Evolutionary conservation across 495 filamentous ascomycete genomes (phyloP).

Genomic region (Filosporella fistucella): DNA sequence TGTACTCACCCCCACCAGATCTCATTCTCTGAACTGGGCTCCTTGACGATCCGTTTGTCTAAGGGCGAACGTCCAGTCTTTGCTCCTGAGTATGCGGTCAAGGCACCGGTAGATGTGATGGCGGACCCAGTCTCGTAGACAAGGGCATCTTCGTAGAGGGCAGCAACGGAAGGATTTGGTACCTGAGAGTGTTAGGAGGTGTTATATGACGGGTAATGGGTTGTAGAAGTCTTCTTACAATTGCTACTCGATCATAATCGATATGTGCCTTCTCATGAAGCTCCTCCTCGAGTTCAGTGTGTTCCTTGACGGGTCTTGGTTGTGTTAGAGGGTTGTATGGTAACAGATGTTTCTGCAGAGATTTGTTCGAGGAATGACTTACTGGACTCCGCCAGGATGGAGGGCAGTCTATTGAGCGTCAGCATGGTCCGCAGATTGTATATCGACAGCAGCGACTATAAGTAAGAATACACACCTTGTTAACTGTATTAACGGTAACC

Average conservation of each 20-base stretch:
- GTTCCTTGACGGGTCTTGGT: constrained; percentile 70
- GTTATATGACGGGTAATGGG: constrained; percentile 51
- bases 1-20: constrained; percentile 76
- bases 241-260: constrained; percentile 97
- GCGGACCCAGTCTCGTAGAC: constrained; percentile 98
- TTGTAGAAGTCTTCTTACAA: constrained; percentile 54
- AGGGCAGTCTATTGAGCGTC: constrained; percentile 9
- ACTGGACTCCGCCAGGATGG: constrained; percentile 90
- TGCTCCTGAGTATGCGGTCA: constrained; percentile 95
- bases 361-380: constrained; percentile 36
- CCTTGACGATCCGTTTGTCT: constrained; percentile 96
- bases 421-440: neutral
- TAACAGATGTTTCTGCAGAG: constrained; percentile 17
- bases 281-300: constrained; percentile 96
- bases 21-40: constrained; percentile 80
- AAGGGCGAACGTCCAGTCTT: constrained; percentile 96
- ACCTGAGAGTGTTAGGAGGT: constrained; percentile 14
- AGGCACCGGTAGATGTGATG: constrained; percentile 89
- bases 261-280: constrained; percentile 98
- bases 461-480: constrained; percentile 46
- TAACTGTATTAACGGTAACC: constrained; percentile 72
- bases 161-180: constrained; percentile 56
- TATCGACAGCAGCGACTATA: no score
- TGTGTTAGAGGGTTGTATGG: no score
- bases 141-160: constrained; percentile 97